Base-by-base conservation (phyloP, 2,329 filamentous ascomycete species). In the Sarocladiaceae sp. region DNA sequence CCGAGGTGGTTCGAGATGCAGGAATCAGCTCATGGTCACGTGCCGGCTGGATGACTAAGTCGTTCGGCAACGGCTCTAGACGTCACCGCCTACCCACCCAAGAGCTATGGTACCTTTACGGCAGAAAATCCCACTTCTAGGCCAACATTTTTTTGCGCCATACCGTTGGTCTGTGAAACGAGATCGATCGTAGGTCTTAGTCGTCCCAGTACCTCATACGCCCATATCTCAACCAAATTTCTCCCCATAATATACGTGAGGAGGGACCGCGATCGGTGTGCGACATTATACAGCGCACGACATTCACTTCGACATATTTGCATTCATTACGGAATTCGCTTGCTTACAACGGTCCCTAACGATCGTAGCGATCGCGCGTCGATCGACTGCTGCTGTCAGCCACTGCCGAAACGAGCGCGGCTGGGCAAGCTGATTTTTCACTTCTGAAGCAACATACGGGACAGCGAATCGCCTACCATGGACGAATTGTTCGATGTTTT, bases 401-500 rank as follows among this genome's bases (percentile, higher is more conserved):
- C 23, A 20, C 17, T 40, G 4, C 17, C 23, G 23, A 46, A 26
- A 46, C 31, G 26, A 33, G n/a, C 13, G 26, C 26, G 13, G n/a
- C 5, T 12, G 3, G 25, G 40, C 44, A 18, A 29, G n/a, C 4
- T 22, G 7, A 7, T 13, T 48, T 33, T 17, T 15, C 17, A 8
- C 22, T 10, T 11, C 23, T 23, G 3, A 3, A 17, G 15, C 22
- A 46, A 4, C 15, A 11, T 11, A 48, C 6, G 12, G 13, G 6
- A 33, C 26, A 10, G n/a, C 44, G 7, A 20, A 12, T 37, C 18
- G 47, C 47, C 31, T 33, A 28, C 13, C 47, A 90, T 88, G 85
- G 86, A 91, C 71, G 87, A 91, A 56, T 78, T 94, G 59, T 94
- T 94, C 62, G 84, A 89, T 61, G 87, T 91, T 53, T 93, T 94